phyloP scores from a whole-genome alignment of 2,329 filamentous ascomycete species.

The Diplocarpon rosae region DNA sequence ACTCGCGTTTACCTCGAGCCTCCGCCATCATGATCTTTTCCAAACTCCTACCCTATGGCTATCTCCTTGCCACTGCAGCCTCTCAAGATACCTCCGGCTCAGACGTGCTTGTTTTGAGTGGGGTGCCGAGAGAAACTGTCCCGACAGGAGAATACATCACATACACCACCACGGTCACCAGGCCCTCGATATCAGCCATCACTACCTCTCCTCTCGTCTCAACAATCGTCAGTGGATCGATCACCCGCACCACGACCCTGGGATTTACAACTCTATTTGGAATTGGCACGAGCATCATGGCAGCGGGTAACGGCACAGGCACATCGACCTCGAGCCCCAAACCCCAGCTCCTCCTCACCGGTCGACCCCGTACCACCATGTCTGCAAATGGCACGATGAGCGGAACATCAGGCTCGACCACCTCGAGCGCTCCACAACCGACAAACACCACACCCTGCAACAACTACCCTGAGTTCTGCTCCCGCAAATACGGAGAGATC shows the following conservation, averaged over 20 bases:
- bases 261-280: conserved; percentile 24
- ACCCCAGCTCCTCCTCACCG: conserved; percentile 30
- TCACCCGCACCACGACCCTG: conserved; percentile 19
- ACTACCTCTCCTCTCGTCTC: conserved; percentile 20
- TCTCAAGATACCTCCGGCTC: conserved; percentile 9
- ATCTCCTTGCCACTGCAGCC: conserved; percentile 26
- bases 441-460: conserved; percentile 75
- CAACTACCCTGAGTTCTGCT: conserved; percentile 65
- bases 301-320: conserved; percentile 19
- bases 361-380: conserved; percentile 21
- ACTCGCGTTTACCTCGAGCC: background rate
- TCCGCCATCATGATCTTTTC: conserved; percentile 16
- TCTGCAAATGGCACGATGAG: conserved; percentile 38
- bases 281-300: conserved; percentile 11
- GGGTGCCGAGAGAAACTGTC: conserved; percentile 13
- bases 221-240: conserved; percentile 17
- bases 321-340: conserved; percentile 24
- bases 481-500: conserved; percentile 68
- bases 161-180: conserved; percentile 28
- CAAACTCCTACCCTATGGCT: conserved; percentile 17
- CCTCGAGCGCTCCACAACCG: conserved; percentile 34
- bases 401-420: conserved; percentile 35
- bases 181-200: conserved; percentile 13
- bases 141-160: conserved; percentile 32
- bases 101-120: conserved; percentile 6